Percentiles rank a stretch among this genome's conserved stretches.
Conservation (phyloP, 306 rosid species). For the Rosa rugosa region DNA sequence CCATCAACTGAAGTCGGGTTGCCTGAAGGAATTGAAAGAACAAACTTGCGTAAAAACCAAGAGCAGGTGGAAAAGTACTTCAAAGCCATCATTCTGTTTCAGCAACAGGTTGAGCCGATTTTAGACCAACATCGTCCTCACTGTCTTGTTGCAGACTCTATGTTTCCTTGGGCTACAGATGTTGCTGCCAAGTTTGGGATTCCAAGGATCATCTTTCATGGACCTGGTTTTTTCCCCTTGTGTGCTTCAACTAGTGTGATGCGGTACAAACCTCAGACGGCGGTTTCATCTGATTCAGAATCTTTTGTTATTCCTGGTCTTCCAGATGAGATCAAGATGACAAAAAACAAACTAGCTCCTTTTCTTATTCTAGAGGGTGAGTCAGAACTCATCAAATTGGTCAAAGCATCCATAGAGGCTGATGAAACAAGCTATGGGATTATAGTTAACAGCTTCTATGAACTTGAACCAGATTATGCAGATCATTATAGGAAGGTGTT, state of each 20-base stretch:
- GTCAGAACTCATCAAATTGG: background rate
- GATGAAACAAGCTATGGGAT: slow-evolving; percentile 44
- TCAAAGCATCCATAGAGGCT: slow-evolving; percentile 16
- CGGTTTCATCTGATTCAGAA: slow-evolving; percentile 9
- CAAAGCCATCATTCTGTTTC: background rate
- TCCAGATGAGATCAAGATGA: slow-evolving; percentile 7
- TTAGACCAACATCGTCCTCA: background rate
- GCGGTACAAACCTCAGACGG: background rate
- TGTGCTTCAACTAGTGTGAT: background rate
- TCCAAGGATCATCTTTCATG: slow-evolving; percentile 12
- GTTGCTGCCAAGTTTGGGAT: slow-evolving; percentile 19
- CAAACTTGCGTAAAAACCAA: background rate
- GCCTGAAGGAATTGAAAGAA: slow-evolving; percentile 40
- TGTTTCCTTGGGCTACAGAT: slow-evolving; percentile 9
- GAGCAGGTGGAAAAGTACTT: background rate
- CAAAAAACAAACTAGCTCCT: background rate
- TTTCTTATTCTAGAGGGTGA: background rate
- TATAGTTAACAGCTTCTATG: slow-evolving; percentile 33
- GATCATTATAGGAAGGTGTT: slow-evolving; percentile 2
- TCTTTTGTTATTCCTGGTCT: slow-evolving; percentile 1
- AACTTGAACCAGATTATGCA: slow-evolving; percentile 9
- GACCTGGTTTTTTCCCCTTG: slow-evolving; percentile 8
- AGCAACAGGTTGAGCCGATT: background rate
- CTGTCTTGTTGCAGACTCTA: background rate
- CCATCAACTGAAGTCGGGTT: slow-evolving; percentile 22